Percentiles rank a stretch among this genome's conserved stretches.
Conservation (phyloP, 2,329 filamentous ascomycete species). For the Akanthomyces lecanii region DNA sequence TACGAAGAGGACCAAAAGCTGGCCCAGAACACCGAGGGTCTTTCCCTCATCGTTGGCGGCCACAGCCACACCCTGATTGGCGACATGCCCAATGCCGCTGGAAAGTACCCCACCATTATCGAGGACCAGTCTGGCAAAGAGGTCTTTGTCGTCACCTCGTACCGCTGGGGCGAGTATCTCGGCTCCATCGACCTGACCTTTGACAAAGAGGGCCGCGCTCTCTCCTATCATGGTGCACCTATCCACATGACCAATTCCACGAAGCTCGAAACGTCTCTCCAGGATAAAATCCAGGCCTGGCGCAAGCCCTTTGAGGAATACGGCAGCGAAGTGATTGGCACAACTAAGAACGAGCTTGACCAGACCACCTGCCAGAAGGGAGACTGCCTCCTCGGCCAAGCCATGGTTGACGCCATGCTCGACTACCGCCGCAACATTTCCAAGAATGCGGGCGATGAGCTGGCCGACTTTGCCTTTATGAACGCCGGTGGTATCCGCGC, state of each 20-base stretch:
- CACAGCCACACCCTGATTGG: slow-evolving; percentile 59
- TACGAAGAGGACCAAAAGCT: slow-evolving; percentile 61
- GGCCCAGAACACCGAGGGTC: slow-evolving; percentile 54
- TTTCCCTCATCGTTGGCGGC: slow-evolving; percentile 65
- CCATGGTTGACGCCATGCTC: slow-evolving; percentile 57
- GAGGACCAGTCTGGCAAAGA: slow-evolving; percentile 59
- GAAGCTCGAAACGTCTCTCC: slow-evolving; percentile 50
- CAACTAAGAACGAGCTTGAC: slow-evolving; percentile 51
- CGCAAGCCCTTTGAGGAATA: slow-evolving; percentile 57
- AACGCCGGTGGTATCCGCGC: slow-evolving; percentile 63
- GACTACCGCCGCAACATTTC: slow-evolving; percentile 52
- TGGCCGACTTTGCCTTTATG: slow-evolving; percentile 54
- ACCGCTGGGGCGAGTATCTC: slow-evolving; percentile 65
- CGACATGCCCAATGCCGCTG: slow-evolving; percentile 52
- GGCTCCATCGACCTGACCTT: slow-evolving; percentile 65
- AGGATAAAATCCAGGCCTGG: slow-evolving; percentile 57
- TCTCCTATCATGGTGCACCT: slow-evolving; percentile 59
- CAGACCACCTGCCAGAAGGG: slow-evolving; percentile 53
- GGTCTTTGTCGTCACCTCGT: slow-evolving; percentile 64
- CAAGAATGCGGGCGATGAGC: slow-evolving; percentile 30
- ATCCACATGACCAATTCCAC: slow-evolving; percentile 62
- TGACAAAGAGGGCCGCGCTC: slow-evolving; percentile 54
- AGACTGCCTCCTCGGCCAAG: slow-evolving; percentile 56
- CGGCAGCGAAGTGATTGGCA: slow-evolving; percentile 53
- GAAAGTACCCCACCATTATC: slow-evolving; percentile 60